Base-by-base conservation (phyloP, 257 asterid species). In the Cynanchum wilfordii region DNA sequence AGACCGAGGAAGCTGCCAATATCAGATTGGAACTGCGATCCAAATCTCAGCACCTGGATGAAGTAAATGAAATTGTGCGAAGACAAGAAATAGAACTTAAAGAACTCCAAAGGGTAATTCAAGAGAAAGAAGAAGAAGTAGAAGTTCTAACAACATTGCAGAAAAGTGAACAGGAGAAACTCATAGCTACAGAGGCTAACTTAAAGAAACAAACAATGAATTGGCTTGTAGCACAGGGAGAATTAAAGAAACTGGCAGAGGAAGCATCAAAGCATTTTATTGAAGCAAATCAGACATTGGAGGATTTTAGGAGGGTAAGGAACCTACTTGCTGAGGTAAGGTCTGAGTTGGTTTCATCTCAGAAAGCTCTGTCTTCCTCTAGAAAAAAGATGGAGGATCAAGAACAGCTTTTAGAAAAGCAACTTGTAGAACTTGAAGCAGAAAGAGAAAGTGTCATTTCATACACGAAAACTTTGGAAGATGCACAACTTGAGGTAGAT, bases 141-240 rank as follows among this genome's bases (percentile, higher is more conserved):
- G 83, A 83, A 76, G 44, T 56, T 60, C 73, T 84, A 62, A 80
- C 73, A 58, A 68, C 17, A 36, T 36, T 80, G 82, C 89, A 80
- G 83, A 79, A 81, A 77, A 66, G 66, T 69, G 90, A 88, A 75
- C 80, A 82, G 55, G 92, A 87, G 76, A 87, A 88, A 71, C 59
- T 87, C 81, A 77, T 74, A 78, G 78, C 79, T 74, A 77, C 83
- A 7, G 92, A 88, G 81, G 85, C 82, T 42, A 88, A 83, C 44
- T 79, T 94, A 86, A 88, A 87, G 87, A 86, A 91, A 85, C 90
- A 80, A 77, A 86, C 98, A 20, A 76, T 67, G 84, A 90, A 91
- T 70, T 94, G 97, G 97, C 82, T 91, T 71, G 76, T 87, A 71
- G 84, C 84, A 22, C 96, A 82, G 66, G 85, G 85, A 70, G 96